phyloP scores from a whole-genome alignment of 768 basidiomycete species.

The Dioszegia aurantiaca region DNA sequence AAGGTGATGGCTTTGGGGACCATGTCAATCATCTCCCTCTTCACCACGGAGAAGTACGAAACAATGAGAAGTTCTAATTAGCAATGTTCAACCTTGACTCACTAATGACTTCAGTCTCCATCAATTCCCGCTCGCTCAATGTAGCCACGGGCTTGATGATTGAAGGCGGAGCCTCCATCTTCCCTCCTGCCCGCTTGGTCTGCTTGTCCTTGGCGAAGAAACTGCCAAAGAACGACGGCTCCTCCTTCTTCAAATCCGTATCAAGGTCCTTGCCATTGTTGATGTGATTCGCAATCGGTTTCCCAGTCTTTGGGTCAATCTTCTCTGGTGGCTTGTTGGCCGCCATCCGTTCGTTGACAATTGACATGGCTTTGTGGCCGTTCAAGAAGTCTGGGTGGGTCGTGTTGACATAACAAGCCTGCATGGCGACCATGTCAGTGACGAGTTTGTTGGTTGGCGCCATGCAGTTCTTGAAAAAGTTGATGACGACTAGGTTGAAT shows the following conservation, averaged over 20 bases:
- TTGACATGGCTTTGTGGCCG: constrained; percentile 91
- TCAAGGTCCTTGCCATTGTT: constrained; percentile 96
- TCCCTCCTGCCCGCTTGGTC: constrained; percentile 52
- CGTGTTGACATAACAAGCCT: constrained; percentile 98
- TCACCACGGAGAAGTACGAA: constrained; percentile 97
- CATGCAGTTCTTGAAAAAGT: constrained; percentile 95
- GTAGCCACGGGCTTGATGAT: constrained; percentile 86
- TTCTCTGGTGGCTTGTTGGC: constrained; percentile 70
- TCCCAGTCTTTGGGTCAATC: constrained; percentile 70
- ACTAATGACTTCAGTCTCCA: constrained; percentile 99
- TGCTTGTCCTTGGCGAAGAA: constrained; percentile 70
- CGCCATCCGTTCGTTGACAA: constrained; percentile 68
- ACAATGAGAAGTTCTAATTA: constrained; percentile 81
- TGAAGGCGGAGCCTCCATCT: constrained; percentile 70
- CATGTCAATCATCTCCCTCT: constrained; percentile 97
- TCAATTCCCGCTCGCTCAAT: constrained; percentile 86
- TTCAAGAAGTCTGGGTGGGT: constrained; percentile 98
- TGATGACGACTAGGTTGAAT: constrained; percentile 92
- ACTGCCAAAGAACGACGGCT: constrained; percentile 86
- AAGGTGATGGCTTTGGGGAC: constrained; percentile 92
- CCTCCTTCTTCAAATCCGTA: constrained; percentile 82
- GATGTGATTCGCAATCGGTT: constrained; percentile 61
- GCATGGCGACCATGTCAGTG: constrained; percentile 89
- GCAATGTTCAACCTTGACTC: constrained; percentile 51
- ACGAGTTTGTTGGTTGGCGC: constrained; percentile 92